phyloP scores from a whole-genome alignment of 2,329 filamentous ascomycete species.

The Xylariaceae sp. region DNA sequence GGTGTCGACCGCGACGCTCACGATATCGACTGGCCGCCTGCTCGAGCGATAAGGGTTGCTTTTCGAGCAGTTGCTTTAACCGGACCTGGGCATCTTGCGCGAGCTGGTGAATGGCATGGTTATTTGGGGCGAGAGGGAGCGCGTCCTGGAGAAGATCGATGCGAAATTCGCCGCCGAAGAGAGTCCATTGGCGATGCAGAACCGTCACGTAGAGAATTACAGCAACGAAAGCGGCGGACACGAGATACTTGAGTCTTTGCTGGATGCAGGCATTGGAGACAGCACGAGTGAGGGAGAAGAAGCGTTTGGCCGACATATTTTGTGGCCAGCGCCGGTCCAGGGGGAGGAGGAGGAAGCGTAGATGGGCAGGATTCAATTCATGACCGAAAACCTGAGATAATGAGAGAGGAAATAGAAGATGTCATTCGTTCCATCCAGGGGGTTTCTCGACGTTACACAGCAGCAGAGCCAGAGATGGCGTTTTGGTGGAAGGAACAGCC shows the following conservation, averaged over 20 bases:
- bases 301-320: slow-evolving; percentile 7
- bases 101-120: slow-evolving; percentile 45
- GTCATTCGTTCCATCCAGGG: too few relatives aligned
- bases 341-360: not conserved
- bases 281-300: slow-evolving; percentile 3
- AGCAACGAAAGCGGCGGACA: slow-evolving; percentile 3
- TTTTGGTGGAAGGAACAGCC: too few relatives aligned
- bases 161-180: not conserved
- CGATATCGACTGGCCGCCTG: slow-evolving; percentile 53
- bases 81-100: slow-evolving; percentile 41
- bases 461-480: too few relatives aligned
- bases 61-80: slow-evolving; percentile 39
- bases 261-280: slow-evolving; percentile 11
- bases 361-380: not conserved
- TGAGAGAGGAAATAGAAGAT: not conserved
- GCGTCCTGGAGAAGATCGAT: not conserved
- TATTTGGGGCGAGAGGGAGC: slow-evolving; percentile 6
- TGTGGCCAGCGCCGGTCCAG: not conserved
- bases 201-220: slow-evolving; percentile 9
- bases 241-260: slow-evolving; percentile 11
- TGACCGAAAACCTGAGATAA: not conserved
- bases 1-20: slow-evolving; percentile 51
- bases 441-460: too few relatives aligned
- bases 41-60: slow-evolving; percentile 43
- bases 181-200: slow-evolving; percentile 5